Percentiles rank a stretch among this genome's conserved stretches.
These are phyloP conservation scores for Zygotorulaspora mrakii DNA, from an alignment of 1,139 yeast species.

Conservation along the genomic window DNA sequence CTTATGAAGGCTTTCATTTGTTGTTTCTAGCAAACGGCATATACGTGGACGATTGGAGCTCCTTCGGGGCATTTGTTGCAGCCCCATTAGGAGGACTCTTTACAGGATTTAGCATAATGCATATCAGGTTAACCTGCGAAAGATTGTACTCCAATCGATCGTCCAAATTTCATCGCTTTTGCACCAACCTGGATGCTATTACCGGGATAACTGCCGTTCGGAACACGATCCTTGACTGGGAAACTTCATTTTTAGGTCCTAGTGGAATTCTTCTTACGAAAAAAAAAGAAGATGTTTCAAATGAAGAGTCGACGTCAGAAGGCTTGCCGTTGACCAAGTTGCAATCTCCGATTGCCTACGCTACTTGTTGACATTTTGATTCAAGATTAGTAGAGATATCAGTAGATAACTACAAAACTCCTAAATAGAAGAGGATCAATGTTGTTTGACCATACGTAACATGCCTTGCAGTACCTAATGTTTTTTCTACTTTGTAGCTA, in stretches of 20 bases:
- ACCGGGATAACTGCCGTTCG: constrained; percentile 17
- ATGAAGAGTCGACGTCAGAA: too few species aligned
- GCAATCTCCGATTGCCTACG: too few species aligned
- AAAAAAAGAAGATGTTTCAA: too few species aligned
- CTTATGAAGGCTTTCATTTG: constrained; percentile 74
- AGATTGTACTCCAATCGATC: constrained; percentile 13
- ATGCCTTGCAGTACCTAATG: too few species aligned
- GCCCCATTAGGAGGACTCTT: constrained; percentile 82
- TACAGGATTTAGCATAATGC: constrained; percentile 53
- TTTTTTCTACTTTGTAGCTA: too few species aligned
- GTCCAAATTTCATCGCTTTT: constrained; percentile 10
- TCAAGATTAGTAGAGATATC: too few species aligned
- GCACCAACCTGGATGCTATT: constrained; percentile 12
- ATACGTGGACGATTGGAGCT: constrained; percentile 83
- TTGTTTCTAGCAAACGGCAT: constrained; percentile 72
- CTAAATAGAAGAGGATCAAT: too few species aligned
- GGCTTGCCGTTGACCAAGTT: too few species aligned
- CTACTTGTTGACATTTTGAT: too few species aligned
- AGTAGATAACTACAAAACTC: too few species aligned
- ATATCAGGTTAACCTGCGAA: constrained; percentile 41
- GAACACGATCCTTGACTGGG: constrained; percentile 11
- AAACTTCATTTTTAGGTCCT: constrained; percentile 4
- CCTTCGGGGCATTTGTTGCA: constrained; percentile 89
- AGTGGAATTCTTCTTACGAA: too few species aligned
- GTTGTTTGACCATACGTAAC: too few species aligned